A percentile compares a stretch with the other conserved stretches of the same genome.
These are phyloP conservation scores for Coemansia asiatica DNA, from an alignment of 192 early-diverging fungal species.

Conservation along the genomic window DNA sequence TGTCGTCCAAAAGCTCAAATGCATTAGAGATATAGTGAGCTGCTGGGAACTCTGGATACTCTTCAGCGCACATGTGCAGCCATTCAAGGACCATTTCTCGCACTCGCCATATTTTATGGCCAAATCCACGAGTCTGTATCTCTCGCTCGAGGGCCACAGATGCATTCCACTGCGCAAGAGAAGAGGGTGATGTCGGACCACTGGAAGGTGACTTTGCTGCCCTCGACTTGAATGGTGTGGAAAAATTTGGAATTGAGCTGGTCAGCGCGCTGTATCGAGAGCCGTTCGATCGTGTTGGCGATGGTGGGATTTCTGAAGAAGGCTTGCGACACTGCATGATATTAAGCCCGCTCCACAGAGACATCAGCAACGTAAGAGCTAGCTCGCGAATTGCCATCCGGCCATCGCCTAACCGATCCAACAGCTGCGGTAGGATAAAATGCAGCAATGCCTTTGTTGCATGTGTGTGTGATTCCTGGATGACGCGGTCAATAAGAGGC, in stretches of 20 bases:
- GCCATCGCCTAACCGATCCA: conserved; percentile 51
- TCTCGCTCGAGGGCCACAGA: conserved; percentile 43
- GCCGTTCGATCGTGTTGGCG: conserved; percentile 16
- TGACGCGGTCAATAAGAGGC: conserved; percentile 30
- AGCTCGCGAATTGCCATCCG: conserved; percentile 49
- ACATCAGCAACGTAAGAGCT: conserved; percentile 32
- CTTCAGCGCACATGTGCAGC: conserved; percentile 36
- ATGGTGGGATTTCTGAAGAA: conserved; percentile 10
- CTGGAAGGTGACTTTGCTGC: conserved; percentile 11
- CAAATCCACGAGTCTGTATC: conserved; percentile 46
- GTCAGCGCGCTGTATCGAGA: conserved; percentile 15
- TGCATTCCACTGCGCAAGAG: conserved; percentile 38
- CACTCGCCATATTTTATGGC: conserved; percentile 51
- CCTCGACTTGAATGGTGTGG: conserved; percentile 31
- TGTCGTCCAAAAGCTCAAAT: conserved; percentile 48
- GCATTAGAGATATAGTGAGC: conserved; percentile 27
- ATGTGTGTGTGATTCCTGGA: conserved; percentile 17
- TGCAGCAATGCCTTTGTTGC: conserved; percentile 34
- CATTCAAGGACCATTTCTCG: conserved; percentile 55
- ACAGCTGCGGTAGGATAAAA: conserved; percentile 41
- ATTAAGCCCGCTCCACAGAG: conserved; percentile 38
- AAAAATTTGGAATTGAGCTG: conserved; percentile 31
- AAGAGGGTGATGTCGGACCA: conserved; percentile 17
- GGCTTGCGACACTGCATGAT: conserved; percentile 20
- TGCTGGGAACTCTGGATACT: conserved; percentile 41